Conservation (phyloP, 768 basidiomycete genomes). For the Leccinum uliginosum region DNA sequence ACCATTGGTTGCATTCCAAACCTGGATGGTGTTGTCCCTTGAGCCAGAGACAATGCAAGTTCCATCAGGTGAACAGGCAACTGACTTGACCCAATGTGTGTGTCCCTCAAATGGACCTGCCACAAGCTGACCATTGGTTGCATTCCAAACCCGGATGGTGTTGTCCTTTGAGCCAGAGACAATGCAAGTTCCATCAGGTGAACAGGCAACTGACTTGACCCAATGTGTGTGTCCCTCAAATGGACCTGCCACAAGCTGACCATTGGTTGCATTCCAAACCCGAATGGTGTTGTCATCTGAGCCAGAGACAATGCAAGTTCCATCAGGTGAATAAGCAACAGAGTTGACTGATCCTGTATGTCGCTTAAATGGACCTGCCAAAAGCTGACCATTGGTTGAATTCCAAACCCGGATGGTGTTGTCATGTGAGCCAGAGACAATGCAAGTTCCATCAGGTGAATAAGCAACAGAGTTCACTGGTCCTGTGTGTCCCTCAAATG, state of each 20-base stretch:
- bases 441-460: background rate
- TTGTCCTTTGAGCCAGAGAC: background rate
- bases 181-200: background rate
- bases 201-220: background rate
- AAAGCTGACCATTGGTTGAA: background rate
- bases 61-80: too few species aligned
- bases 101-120: background rate
- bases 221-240: background rate
- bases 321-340: background rate
- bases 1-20: too few species aligned
- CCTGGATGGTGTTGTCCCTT: too few species aligned
- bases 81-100: background rate
- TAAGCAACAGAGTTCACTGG: background rate
- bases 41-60: too few species aligned
- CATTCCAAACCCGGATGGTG: background rate
- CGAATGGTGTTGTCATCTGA: background rate
- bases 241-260: background rate
- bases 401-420: background rate
- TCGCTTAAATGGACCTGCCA: background rate
- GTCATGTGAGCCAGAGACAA: background rate
- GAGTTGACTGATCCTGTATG: background rate
- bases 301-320: background rate
- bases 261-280: background rate
- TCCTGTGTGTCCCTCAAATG: background rate
- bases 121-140: background rate